A percentile compares a stretch with the other conserved stretches of the same genome.
These are phyloP conservation scores for Boletus patriciae DNA, from an alignment of 768 basidiomycete species.

Conservation along the genomic window DNA sequence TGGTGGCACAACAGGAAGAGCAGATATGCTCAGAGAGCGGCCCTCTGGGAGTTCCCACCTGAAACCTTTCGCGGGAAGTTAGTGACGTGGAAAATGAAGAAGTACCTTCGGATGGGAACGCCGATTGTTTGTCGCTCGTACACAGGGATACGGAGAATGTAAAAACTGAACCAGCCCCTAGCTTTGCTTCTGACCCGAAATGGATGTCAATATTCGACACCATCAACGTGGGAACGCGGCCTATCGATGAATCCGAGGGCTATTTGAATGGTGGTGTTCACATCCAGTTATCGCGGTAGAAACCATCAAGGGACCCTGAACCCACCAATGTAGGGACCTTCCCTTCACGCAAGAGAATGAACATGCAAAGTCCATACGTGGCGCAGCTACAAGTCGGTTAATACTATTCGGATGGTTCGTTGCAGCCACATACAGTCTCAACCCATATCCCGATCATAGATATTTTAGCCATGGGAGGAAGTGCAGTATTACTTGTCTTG, in stretches of 20 bases:
- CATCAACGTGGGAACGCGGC: background rate
- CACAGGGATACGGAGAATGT: background rate
- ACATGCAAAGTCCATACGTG: no score
- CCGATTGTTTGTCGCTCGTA: background rate
- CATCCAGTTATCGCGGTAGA: background rate
- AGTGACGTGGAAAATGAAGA: background rate
- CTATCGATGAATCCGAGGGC: background rate
- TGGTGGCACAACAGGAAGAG: background rate
- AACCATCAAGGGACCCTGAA: no score
- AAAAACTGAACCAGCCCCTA: background rate
- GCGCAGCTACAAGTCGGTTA: no score
- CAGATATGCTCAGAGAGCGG: background rate
- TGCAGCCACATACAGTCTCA: no score
- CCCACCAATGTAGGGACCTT: no score
- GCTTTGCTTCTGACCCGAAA: background rate
- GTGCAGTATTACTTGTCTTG: no score
- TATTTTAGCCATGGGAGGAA: no score
- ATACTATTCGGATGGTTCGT: no score
- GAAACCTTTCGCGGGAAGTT: constrained; percentile 12
- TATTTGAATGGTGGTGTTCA: background rate
- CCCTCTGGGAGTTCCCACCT: background rate
- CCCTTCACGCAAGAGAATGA: no score
- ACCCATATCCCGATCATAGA: no score
- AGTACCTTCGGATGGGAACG: background rate
- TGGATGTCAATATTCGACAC: background rate